A percentile compares a stretch with the other conserved stretches of the same genome.
Conservation (phyloP, 148 eudicot species). For the Euryodendron excelsum region DNA sequence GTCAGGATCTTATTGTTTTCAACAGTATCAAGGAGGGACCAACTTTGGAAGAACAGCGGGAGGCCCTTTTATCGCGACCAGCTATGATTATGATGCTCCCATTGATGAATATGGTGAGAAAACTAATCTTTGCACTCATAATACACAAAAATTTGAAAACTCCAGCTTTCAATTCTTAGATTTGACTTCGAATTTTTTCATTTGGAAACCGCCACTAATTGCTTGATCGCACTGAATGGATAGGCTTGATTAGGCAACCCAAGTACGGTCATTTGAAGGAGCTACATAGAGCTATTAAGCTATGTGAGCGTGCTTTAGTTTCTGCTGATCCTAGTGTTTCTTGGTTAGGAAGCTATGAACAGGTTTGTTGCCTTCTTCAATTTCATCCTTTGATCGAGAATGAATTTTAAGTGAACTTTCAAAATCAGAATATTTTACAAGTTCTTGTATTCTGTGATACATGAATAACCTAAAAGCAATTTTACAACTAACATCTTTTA, state of each 20-base stretch:
- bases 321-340: constrained; percentile 65
- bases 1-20: constrained; percentile 1
- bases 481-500: too few species aligned
- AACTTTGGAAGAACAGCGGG: constrained; percentile 98
- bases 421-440: too few species aligned
- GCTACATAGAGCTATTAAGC: constrained; percentile 80
- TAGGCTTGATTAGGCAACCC: constrained; percentile 87
- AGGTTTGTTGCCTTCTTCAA: constrained; percentile 26
- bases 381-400: too few species aligned
- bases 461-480: too few species aligned
- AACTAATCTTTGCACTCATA: background rate
- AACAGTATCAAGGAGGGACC: constrained; percentile 97
- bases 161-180: background rate
- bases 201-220: constrained; percentile 11
- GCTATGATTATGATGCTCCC: constrained; percentile 98
- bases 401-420: too few species aligned
- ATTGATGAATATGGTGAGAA: constrained; percentile 88
- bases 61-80: constrained; percentile 94
- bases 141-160: background rate
- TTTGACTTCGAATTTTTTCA: too few species aligned
- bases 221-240: background rate
- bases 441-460: too few species aligned
- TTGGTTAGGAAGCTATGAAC: constrained; percentile 40
- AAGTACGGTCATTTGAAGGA: constrained; percentile 87
- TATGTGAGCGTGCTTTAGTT: constrained; percentile 69